Evolutionary conservation across 805 yeast genomes (phyloP).

Genomic region (Spathaspora boniae): DNA sequence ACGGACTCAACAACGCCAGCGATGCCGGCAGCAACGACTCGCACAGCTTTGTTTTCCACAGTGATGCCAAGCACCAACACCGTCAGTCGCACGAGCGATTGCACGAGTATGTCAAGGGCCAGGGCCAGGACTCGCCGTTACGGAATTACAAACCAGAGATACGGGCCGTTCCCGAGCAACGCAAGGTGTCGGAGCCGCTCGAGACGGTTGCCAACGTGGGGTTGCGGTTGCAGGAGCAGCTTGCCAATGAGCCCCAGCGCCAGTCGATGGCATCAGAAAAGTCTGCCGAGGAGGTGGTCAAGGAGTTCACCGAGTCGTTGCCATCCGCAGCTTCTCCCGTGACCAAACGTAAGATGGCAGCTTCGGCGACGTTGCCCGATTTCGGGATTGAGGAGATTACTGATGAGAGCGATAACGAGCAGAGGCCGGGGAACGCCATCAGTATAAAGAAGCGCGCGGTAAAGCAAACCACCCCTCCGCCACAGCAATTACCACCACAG

Average conservation of each 20-base stretch:
- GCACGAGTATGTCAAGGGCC: slow-evolving; percentile 23
- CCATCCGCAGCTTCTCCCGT: too few species aligned
- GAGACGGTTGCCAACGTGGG: slow-evolving; percentile 27
- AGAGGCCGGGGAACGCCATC: not conserved
- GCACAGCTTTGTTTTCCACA: slow-evolving; percentile 15
- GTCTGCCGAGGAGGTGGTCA: slow-evolving; percentile 2
- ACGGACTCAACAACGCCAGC: not conserved
- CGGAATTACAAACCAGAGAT: slow-evolving; percentile 11
- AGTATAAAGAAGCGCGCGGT: not conserved
- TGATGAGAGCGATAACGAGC: slow-evolving; percentile 25
- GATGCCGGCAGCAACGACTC: slow-evolving; percentile 13
- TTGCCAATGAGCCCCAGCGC: slow-evolving; percentile 10
- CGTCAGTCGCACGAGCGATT: slow-evolving; percentile 11
- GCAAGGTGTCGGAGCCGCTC: slow-evolving; percentile 17
- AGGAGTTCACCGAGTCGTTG: slow-evolving; percentile 10
- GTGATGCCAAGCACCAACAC: slow-evolving; percentile 1
- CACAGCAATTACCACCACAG: not conserved
- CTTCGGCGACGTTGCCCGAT: slow-evolving; percentile 17
- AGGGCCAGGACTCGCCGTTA: slow-evolving; percentile 22
- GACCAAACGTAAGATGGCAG: not conserved
- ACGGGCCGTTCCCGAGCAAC: too few species aligned
- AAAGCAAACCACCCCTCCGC: too few species aligned
- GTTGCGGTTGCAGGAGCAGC: slow-evolving; percentile 19
- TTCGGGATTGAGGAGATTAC: slow-evolving; percentile 37
- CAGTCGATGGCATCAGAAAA: slow-evolving; percentile 5